A percentile compares a stretch with the other conserved stretches of the same genome.
Evolutionary conservation across 495 filamentous ascomycete genomes (phyloP).

Genomic region (Aspergillus funiculosus): DNA sequence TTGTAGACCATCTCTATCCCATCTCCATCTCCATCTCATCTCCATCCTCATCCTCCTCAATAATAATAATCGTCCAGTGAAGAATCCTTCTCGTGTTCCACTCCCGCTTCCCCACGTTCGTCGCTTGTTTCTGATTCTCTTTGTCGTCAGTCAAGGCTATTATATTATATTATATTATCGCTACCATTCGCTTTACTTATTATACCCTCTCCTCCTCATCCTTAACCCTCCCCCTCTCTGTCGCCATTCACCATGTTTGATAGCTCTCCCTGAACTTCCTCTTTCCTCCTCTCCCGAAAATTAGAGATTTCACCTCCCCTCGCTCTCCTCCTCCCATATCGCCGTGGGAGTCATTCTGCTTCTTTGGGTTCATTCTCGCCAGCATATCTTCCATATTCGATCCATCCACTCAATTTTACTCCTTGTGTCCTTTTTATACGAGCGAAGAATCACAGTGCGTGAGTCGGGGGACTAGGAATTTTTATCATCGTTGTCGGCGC

Average conservation of each 20-base stretch:
- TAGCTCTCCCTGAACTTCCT: slow-evolving; percentile 3
- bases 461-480: too few species aligned
- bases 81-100: slow-evolving; percentile 9
- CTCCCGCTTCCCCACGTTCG: slow-evolving; percentile 3
- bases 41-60: not conserved
- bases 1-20: not conserved
- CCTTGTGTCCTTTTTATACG: too few species aligned
- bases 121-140: slow-evolving; percentile 5
- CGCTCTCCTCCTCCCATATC: not conserved
- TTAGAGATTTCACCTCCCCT: not conserved
- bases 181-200: not conserved
- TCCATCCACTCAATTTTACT: too few species aligned
- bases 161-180: not conserved
- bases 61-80: too few species aligned
- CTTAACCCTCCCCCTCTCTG: not conserved
- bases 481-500: too few species aligned
- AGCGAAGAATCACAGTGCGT: too few species aligned
- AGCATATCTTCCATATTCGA: too few species aligned
- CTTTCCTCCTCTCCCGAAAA: not conserved
- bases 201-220: not conserved
- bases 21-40: not conserved
- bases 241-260: slow-evolving; percentile 4
- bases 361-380: too few species aligned
- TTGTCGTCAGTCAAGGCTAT: not conserved
- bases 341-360: not conserved